Evolutionary conservation across 495 filamentous ascomycete genomes (phyloP), one percentile per base, ranked within the genome.

Genomic region (Podospora sp.): DNA sequence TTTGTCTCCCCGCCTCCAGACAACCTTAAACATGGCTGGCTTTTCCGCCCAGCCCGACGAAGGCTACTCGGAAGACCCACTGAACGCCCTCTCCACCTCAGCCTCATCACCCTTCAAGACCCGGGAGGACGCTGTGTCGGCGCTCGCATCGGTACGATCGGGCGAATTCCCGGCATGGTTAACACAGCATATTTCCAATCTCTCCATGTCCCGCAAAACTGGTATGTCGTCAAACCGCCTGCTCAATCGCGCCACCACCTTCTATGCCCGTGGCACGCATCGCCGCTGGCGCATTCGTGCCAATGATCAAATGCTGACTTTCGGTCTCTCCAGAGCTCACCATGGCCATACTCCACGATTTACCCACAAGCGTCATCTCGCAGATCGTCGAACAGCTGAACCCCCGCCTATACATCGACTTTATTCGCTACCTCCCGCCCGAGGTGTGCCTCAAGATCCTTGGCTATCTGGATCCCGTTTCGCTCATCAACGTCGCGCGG

Each of bases 401-500:
- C 56, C 91, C 90, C 8, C 86, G 92, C 6, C 88, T 96, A 25
- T 93, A 97, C 77, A 92, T 97, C 79, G 92, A 99, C 78, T 96
- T 96, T 55, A 86, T 97, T 33, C 78, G 87, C 65, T 87, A 91
- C 71, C 86, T 99, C 9, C 95, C 95, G 0, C 87, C 91, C 1
- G 95, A 99, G 75, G 87, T 98, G 65, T 94, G 91, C 59, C 88
- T 93, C 62, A 89, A 95, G 71, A 89, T 97, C 18, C 89, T 98
- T 50, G 90, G 90, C 33, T 96, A 92, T 73, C 87, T 99, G 33
- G 89, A 92, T 49, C 88, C 92, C 0, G 74, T 85, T 16, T 91
- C 90, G 7, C 83, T 99, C 50, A 80, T 97, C 63, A 87, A 86
- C 64, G 90, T 93, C 7, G 91, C 92, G 7, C 83, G 87, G 35